Percentiles rank a stretch among this genome's conserved stretches.
These are phyloP conservation scores for Volutella citrinella DNA, from an alignment of 2,329 filamentous ascomycete species.

Conservation along the genomic window DNA sequence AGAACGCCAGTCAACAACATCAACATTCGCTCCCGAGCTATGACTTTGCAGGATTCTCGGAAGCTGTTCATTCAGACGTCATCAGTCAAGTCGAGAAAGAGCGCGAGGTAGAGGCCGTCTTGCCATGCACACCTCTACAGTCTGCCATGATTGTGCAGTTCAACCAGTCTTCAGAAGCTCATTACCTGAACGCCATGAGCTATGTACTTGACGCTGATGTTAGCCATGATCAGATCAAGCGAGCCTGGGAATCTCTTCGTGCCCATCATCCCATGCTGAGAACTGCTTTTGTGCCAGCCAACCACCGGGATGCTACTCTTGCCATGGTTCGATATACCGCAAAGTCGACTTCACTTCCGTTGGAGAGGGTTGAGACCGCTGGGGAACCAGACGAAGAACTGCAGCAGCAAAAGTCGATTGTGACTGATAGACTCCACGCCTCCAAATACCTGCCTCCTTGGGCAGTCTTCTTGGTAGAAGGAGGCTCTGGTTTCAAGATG, in stretches of 20 bases:
- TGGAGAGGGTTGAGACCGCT: constrained; percentile 6
- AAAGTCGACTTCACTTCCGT: constrained; percentile 7
- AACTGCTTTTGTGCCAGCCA: constrained; percentile 66
- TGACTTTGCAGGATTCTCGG: constrained; percentile 40
- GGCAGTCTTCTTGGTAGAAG: constrained; percentile 51
- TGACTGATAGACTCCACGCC: constrained; percentile 32
- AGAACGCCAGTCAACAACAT: constrained; percentile 10
- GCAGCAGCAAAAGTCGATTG: constrained; percentile 35
- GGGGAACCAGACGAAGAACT: constrained; percentile 24
- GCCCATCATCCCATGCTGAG: constrained; percentile 68
- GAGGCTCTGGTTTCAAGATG: constrained; percentile 27
- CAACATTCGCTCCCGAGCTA: constrained; percentile 20
- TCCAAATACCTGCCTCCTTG: constrained; percentile 59
- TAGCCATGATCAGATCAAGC: constrained; percentile 38
- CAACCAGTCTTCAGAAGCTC: constrained; percentile 58
- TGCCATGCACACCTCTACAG: constrained; percentile 79
- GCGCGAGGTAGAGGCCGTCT: constrained; percentile 51
- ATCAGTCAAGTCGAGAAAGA: constrained; percentile 10
- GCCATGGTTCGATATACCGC: constrained; percentile 66
- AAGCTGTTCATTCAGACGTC: constrained; percentile 28
- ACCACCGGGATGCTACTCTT: constrained; percentile 61
- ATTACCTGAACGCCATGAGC: constrained; percentile 74
- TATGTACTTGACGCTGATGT: constrained; percentile 46
- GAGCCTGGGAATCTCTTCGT: constrained; percentile 59
- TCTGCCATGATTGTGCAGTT: constrained; percentile 77